A percentile compares a stretch with the other conserved stretches of the same genome.
phyloP scores from a whole-genome alignment of 2,329 filamentous ascomycete genomes.

The Neonectria coccinea region DNA sequence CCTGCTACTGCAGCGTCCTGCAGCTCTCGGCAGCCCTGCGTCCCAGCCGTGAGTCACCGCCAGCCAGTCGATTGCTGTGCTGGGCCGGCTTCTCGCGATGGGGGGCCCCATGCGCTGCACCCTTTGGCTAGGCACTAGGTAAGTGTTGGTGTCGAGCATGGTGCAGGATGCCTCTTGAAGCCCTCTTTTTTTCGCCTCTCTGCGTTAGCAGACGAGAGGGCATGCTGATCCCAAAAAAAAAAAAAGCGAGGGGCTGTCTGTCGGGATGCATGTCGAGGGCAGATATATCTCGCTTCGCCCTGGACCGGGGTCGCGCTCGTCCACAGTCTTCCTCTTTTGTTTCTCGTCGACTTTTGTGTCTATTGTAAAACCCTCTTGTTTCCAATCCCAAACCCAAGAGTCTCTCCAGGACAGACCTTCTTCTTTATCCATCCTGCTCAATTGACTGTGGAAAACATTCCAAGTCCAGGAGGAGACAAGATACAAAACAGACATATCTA shows the following conservation, averaged over 20 bases:
- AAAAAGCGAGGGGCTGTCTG: constrained; percentile 14
- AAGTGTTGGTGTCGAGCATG: constrained; percentile 27
- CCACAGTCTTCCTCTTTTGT: constrained; percentile 27
- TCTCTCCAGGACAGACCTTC: constrained; percentile 22
- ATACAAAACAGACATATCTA: constrained; percentile 4
- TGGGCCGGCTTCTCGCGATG: constrained; percentile 41
- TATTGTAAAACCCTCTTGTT: constrained; percentile 22
- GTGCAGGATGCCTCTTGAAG: constrained; percentile 4
- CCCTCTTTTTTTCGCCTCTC: constrained; percentile 5
- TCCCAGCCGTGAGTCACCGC: constrained; percentile 41
- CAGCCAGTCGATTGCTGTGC: constrained; percentile 42
- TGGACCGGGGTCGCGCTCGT: constrained; percentile 31
- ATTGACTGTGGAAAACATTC: constrained; percentile 25
- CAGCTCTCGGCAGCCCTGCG: constrained; percentile 24
- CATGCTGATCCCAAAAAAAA: constrained; percentile 18
- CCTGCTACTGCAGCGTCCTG: constrained; percentile 21
- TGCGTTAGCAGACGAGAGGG: constrained; percentile 11
- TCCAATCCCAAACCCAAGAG: constrained; percentile 15
- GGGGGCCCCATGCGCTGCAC: constrained; percentile 34
- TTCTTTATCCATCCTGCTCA: constrained; percentile 21
- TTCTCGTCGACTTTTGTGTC: constrained; percentile 20
- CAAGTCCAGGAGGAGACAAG: constrained; percentile 21
- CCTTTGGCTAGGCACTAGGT: constrained; percentile 29
- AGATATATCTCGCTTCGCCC: constrained; percentile 45
- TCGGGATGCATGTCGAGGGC: constrained; percentile 19